Conservation (phyloP, 306 rosid species). For the Prunus mongolica region DNA sequence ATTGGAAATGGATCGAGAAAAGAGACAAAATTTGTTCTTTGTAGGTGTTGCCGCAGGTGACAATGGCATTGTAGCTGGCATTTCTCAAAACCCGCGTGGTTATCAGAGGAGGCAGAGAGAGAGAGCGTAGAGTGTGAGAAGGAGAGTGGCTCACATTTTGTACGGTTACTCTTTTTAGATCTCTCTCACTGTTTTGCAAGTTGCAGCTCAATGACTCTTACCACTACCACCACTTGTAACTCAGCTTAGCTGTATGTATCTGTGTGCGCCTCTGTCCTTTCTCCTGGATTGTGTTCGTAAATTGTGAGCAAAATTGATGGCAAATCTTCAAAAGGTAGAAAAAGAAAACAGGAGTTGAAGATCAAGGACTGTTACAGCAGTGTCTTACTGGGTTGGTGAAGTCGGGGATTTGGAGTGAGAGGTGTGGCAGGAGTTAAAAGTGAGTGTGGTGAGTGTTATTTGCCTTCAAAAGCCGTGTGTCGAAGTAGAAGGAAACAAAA, state of each 20-base stretch:
- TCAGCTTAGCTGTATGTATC: not conserved
- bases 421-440: too few relatives aligned
- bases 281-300: not conserved
- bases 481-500: too few relatives aligned
- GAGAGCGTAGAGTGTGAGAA: not conserved
- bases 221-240: not conserved
- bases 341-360: not conserved
- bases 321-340: not conserved
- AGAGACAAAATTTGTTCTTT: not conserved
- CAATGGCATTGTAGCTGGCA: not conserved
- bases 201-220: not conserved
- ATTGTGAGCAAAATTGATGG: not conserved
- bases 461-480: too few relatives aligned
- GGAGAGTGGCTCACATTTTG: not conserved
- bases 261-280: not conserved
- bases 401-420: too few relatives aligned
- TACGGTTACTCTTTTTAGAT: constrained; percentile 1
- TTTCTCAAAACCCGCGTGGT: constrained; percentile 27
- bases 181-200: not conserved
- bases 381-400: not conserved
- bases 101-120: not conserved
- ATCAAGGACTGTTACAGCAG: not conserved
- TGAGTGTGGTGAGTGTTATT: too few relatives aligned
- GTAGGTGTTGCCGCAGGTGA: not conserved
- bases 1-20: not conserved